phyloP scores from a whole-genome alignment of 331 rosid species.

The Cydonia oblonga region DNA sequence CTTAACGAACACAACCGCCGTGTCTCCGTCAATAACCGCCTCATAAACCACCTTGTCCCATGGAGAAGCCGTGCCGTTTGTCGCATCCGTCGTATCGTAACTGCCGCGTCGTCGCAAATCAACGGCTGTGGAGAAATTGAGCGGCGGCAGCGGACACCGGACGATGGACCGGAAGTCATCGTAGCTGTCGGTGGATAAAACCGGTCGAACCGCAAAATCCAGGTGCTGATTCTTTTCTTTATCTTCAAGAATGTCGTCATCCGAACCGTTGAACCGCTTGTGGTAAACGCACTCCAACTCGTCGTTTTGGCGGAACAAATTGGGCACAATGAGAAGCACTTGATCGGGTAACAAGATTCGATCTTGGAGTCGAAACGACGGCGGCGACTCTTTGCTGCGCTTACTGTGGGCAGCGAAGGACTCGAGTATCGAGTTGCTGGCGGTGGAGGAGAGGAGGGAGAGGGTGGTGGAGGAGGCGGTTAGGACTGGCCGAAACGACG shows the following conservation, averaged over 20 bases:
- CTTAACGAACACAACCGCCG: constrained; percentile 66
- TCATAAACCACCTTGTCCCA: constrained; percentile 82
- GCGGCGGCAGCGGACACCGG: constrained; percentile 57
- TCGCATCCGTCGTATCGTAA: constrained; percentile 11
- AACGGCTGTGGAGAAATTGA: constrained; percentile 32
- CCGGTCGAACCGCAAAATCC: constrained; percentile 26
- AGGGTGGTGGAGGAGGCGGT: constrained; percentile 43
- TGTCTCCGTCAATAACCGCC: constrained; percentile 58
- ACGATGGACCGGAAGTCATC: constrained; percentile 54
- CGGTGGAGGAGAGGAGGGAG: constrained; percentile 40
- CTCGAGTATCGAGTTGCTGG: constrained; percentile 46
- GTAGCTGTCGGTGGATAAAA: constrained; percentile 40
- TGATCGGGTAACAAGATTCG: constrained; percentile 71
- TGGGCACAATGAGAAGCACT: constrained; percentile 34
- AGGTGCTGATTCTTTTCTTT: not conserved
- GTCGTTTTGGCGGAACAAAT: not conserved
- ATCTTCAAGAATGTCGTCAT: constrained; percentile 11
- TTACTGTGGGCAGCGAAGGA: constrained; percentile 15
- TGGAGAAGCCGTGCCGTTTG: constrained; percentile 20
- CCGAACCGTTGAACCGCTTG: constrained; percentile 19
- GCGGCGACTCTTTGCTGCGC: not conserved
- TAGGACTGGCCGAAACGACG: constrained; percentile 39
- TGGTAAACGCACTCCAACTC: constrained; percentile 55
- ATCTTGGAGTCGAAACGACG: constrained; percentile 25
- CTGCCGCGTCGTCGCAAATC: constrained; percentile 37